Evolutionary conservation across 805 yeast genomes (phyloP).

Genomic region (Candida railenensis): DNA sequence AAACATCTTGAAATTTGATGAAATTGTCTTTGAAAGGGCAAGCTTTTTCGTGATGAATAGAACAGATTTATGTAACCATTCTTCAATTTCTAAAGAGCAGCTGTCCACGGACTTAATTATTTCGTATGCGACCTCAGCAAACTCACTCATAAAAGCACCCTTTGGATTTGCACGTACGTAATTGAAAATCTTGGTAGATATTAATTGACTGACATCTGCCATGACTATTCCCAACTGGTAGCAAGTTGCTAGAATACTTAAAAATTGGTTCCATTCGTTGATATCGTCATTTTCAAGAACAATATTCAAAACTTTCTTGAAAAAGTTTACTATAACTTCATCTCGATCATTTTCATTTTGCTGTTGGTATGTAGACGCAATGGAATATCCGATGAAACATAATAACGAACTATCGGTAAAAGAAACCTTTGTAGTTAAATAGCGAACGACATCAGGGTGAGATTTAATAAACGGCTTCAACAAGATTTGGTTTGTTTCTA

Average conservation of each 20-base stretch:
- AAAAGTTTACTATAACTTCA: slow-evolving; percentile 6
- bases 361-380: slow-evolving; percentile 6
- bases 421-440: slow-evolving; percentile 10
- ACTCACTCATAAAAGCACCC: slow-evolving; percentile 1
- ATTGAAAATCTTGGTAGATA: not conserved
- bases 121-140: slow-evolving; percentile 5
- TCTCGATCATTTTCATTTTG: not conserved
- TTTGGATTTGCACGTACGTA: not conserved
- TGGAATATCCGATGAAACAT: slow-evolving; percentile 18
- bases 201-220: not conserved
- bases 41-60: slow-evolving; percentile 63
- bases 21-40: slow-evolving; percentile 45
- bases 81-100: slow-evolving; percentile 19
- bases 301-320: slow-evolving; percentile 10
- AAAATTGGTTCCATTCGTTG: slow-evolving; percentile 13
- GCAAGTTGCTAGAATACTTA: not conserved
- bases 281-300: slow-evolving; percentile 10
- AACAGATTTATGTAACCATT: slow-evolving; percentile 59
- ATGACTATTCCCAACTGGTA: not conserved
- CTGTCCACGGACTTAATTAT: slow-evolving; percentile 13
- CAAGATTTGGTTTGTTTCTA: slow-evolving; percentile 11
- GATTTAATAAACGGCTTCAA: slow-evolving; percentile 7
- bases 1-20: slow-evolving; percentile 31
- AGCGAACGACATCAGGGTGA: not conserved
- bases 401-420: slow-evolving; percentile 15